Evolutionary conservation across 768 basidiomycete genomes (phyloP).

Genomic region (Phlebiopsis gigantea): DNA sequence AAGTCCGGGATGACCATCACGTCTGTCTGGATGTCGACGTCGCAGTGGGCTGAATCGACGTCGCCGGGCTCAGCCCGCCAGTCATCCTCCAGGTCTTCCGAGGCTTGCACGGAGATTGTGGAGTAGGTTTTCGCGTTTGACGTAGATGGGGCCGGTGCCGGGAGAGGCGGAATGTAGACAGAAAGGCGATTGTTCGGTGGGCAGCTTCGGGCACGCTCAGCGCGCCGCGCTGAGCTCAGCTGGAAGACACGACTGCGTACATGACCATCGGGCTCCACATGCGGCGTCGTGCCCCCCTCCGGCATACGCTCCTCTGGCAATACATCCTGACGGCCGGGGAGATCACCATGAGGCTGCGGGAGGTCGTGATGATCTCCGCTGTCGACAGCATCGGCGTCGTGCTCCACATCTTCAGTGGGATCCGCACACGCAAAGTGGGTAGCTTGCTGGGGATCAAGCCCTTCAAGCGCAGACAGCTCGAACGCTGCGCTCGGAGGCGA

Average conservation of each 20-base stretch:
- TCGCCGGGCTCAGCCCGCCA: neutral
- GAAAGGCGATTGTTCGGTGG: neutral
- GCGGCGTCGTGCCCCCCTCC: neutral
- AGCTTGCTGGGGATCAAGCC: neutral
- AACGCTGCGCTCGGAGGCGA: neutral
- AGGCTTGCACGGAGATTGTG: neutral
- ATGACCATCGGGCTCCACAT: neutral
- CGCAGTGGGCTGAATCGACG: neutral
- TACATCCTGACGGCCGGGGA: slow-evolving; percentile 10
- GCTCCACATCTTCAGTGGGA: neutral
- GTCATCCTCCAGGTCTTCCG: neutral
- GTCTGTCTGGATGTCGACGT: neutral
- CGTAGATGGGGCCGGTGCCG: neutral
- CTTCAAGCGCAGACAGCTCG: slow-evolving; percentile 5
- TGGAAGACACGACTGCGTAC: neutral
- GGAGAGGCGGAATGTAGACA: neutral
- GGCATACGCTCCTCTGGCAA: neutral
- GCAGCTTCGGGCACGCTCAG: neutral
- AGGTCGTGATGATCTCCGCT: slow-evolving; percentile 11
- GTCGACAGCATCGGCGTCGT: slow-evolving; percentile 4
- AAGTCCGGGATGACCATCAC: neutral
- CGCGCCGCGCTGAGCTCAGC: neutral
- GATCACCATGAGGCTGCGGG: slow-evolving; percentile 4
- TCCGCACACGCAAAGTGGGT: neutral
- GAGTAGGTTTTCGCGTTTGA: neutral